phyloP scores from a whole-genome alignment of 2,329 filamentous ascomycete genomes.

The Lachnellula subtilissima region DNA sequence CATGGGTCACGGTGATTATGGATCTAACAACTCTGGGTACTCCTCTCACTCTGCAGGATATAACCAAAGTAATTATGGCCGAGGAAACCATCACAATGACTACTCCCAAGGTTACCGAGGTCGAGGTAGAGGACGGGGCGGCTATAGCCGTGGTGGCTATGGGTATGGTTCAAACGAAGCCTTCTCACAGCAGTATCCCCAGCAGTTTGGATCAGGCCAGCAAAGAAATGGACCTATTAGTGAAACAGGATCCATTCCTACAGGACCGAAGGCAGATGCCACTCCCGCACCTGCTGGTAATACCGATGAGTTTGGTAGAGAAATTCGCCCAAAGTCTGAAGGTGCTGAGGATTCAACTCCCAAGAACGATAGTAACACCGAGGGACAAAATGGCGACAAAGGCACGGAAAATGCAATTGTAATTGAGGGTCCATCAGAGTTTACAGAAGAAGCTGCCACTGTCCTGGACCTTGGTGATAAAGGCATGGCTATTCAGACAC shows the following conservation, averaged over 20 bases:
- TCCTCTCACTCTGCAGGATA: constrained; percentile 55
- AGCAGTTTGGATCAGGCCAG: constrained; percentile 25
- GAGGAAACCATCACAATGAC: constrained; percentile 40
- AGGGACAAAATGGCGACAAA: neutral
- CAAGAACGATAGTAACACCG: constrained; percentile 4
- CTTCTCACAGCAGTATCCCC: constrained; percentile 28
- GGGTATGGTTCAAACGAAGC: constrained; percentile 28
- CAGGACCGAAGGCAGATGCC: constrained; percentile 28
- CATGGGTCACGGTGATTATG: constrained; percentile 77
- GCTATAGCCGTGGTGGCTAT: constrained; percentile 26
- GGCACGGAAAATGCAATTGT: constrained; percentile 5
- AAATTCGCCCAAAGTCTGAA: constrained; percentile 28
- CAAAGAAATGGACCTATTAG: constrained; percentile 25
- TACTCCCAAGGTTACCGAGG: constrained; percentile 49
- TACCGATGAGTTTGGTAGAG: constrained; percentile 35
- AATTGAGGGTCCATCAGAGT: constrained; percentile 15
- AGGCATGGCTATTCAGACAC: constrained; percentile 30
- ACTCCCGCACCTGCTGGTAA: constrained; percentile 17
- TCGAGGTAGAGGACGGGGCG: constrained; percentile 35
- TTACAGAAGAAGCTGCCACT: constrained; percentile 7
- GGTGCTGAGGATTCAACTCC: constrained; percentile 15
- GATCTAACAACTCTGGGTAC: constrained; percentile 72
- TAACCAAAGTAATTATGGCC: constrained; percentile 64
- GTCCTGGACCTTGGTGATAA: constrained; percentile 11
- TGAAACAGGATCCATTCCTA: constrained; percentile 27